These are phyloP conservation scores for Solanum lycopersicoides DNA, from an alignment of 257 asterid species.

Conservation along the genomic window DNA sequence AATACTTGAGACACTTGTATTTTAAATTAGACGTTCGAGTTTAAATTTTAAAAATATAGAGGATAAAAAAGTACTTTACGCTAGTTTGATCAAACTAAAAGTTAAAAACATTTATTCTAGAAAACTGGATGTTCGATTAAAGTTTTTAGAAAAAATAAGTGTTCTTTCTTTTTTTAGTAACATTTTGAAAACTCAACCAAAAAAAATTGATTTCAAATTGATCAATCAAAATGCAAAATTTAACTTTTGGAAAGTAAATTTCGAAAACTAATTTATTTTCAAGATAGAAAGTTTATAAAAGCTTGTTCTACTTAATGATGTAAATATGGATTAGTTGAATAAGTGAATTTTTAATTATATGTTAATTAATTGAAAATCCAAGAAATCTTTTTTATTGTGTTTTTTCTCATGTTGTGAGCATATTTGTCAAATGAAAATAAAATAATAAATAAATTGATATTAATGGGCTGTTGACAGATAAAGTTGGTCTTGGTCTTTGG, in stretches of 20 bases:
- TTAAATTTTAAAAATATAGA: background rate
- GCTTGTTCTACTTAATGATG: background rate
- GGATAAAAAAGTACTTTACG: rapidly evolving
- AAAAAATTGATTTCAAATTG: background rate
- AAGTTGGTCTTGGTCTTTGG: background rate
- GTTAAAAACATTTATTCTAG: background rate
- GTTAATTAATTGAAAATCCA: background rate
- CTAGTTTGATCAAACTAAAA: background rate
- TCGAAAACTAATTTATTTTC: background rate
- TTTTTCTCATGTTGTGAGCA: background rate
- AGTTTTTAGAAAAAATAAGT: background rate
- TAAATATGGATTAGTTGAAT: background rate
- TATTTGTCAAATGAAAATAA: background rate
- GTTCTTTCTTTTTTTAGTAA: background rate
- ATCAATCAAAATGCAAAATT: background rate
- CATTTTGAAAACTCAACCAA: background rate
- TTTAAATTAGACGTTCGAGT: background rate
- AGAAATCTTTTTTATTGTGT: background rate
- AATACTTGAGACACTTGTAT: background rate
- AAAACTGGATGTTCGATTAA: background rate
- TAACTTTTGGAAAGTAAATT: background rate
- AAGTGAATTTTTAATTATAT: background rate
- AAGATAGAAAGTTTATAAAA: background rate
- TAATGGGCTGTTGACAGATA: background rate
- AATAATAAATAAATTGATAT: background rate